These are phyloP conservation scores for Polytrichum commune DNA, from an alignment of 225 moss, liverwort and hornwort genomes.

Conservation along the genomic window DNA sequence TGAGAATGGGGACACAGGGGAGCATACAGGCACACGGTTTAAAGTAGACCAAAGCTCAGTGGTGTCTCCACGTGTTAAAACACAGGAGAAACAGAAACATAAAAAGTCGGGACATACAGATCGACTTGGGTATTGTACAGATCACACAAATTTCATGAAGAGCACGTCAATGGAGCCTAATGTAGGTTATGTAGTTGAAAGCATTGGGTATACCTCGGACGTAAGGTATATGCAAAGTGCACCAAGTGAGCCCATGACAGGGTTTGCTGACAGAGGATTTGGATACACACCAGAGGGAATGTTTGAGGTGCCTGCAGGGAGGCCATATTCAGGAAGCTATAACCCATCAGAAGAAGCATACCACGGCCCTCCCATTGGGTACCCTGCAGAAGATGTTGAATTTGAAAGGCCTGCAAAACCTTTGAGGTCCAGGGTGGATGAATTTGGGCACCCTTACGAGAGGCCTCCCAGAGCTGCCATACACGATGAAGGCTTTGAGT, in stretches of 20 bases:
- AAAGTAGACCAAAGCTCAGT: slow-evolving; percentile 7
- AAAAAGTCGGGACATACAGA: slow-evolving; percentile 27
- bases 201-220: slow-evolving; percentile 2
- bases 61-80: slow-evolving; percentile 15
- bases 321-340: slow-evolving; percentile 22
- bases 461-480: slow-evolving; percentile 1
- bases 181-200: slow-evolving; percentile 17
- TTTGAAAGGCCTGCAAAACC: slow-evolving; percentile 12
- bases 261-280: slow-evolving; percentile 33
- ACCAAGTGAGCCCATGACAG: slow-evolving; percentile 19
- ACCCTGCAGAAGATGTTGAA: slow-evolving; percentile 4
- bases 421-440: slow-evolving; percentile 20
- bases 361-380: slow-evolving; percentile 2
- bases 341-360: slow-evolving; percentile 7
- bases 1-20: neutral
- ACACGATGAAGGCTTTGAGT: slow-evolving; percentile 14
- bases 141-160: slow-evolving; percentile 17
- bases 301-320: neutral
- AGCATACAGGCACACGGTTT: neutral
- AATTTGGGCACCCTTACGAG: slow-evolving; percentile 22
- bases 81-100: slow-evolving; percentile 21
- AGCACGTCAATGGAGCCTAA: slow-evolving; percentile 8
- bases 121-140: slow-evolving; percentile 8
- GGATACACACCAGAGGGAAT: slow-evolving; percentile 21
- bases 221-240: slow-evolving; percentile 34